Base-by-base conservation (phyloP, 2,329 filamentous ascomycete species). In the Bipolaris oryzae region DNA sequence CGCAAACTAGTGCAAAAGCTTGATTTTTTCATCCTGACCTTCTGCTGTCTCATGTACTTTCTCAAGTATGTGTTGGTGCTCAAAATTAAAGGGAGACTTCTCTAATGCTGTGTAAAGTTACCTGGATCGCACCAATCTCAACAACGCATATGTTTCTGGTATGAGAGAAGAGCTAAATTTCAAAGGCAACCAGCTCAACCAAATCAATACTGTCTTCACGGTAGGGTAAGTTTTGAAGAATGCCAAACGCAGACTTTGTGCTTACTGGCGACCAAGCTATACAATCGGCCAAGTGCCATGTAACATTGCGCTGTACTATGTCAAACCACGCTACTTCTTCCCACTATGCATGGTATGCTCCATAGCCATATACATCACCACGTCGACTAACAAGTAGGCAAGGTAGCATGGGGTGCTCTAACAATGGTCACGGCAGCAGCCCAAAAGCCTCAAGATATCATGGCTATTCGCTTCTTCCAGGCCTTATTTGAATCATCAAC, bases 11-110 rank as follows among this genome's bases (percentile, higher is more conserved):
- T 87, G 5, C 79, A 78, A 38, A 87, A 85, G 74, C 84, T 87
- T 45, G 85, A 87, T 68, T 87, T 87, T 64, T 87, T 87, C 74
- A 87, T 87, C 63, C 71, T 88, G 42, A 85, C 83, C 0, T 87
- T 87, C 66, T 87, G 85, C 71, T 88, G 85, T 66, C 67, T 88
- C 7, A 76, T 74, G 69, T 77, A 74, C 53, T 76, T 74, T 38
- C 37, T 73, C 10, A 67, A 69, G 39, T 61, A 74, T 38, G 45
- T 37, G 7, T 25, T 16, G 5, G 18, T 38, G 34, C 16, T 7
- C 34, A 38, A 38, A 38, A 6, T 13, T 21, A 28, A 20, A 33
- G 33, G 1, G 28, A 43, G 3, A 18, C 10, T 31, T 34, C 5
- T 41, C 50, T 53, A 25, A 53, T 28, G 10, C 4, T 43, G 69